Evolutionary conservation across 176 grass and related monocot species (phyloP).

Genomic region (maize (Zea mays)): DNA sequence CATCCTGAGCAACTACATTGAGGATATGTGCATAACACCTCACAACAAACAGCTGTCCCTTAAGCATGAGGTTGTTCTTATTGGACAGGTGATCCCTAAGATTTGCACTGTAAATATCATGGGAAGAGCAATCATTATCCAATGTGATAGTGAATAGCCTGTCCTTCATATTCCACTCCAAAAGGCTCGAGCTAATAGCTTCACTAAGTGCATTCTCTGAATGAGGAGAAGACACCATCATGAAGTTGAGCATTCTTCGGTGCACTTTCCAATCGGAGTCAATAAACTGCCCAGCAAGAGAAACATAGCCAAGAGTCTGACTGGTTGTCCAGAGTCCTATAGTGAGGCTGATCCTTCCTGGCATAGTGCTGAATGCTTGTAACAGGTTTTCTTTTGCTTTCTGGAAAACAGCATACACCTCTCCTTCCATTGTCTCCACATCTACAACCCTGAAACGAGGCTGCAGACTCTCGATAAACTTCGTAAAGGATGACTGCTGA

Average conservation of each 20-base stretch:
- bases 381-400: slow-evolving; percentile 61
- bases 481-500: slow-evolving; percentile 61
- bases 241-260: slow-evolving; percentile 83
- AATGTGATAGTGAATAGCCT: slow-evolving; percentile 84
- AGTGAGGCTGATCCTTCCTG: slow-evolving; percentile 75
- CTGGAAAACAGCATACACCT: slow-evolving; percentile 75
- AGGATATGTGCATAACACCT: slow-evolving; percentile 79
- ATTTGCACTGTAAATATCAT: slow-evolving; percentile 97
- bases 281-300: slow-evolving; percentile 66
- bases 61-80: slow-evolving; percentile 84
- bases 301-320: slow-evolving; percentile 89
- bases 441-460: slow-evolving; percentile 68
- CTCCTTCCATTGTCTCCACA: slow-evolving; percentile 63
- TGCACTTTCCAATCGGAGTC: slow-evolving; percentile 69
- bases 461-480: slow-evolving; percentile 68
- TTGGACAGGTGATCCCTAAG: slow-evolving; percentile 72
- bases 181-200: slow-evolving; percentile 63
- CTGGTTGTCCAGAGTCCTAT: slow-evolving; percentile 80
- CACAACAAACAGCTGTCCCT: slow-evolving; percentile 86
- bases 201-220: slow-evolving; percentile 89
- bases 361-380: slow-evolving; percentile 58
- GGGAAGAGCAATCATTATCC: slow-evolving; percentile 85
- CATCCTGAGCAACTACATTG: slow-evolving; percentile 73
- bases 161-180: slow-evolving; percentile 79
- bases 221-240: slow-evolving; percentile 94